These are phyloP conservation scores for Erodium maritimum DNA, from an alignment of 345 rosid genomes.

Conservation along the genomic window DNA sequence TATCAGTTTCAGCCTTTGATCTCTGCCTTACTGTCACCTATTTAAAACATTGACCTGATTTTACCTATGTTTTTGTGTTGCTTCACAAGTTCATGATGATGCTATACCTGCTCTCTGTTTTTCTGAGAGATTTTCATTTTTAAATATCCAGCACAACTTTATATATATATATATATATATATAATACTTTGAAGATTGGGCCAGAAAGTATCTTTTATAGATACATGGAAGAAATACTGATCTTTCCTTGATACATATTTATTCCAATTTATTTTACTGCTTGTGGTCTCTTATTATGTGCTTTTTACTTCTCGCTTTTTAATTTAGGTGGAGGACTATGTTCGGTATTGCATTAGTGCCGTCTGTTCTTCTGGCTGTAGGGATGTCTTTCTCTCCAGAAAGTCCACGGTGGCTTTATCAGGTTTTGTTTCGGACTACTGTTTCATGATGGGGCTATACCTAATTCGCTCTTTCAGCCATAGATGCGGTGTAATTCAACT, in stretches of 20 bases:
- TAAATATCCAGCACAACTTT: too few species aligned
- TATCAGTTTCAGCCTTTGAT: neutral
- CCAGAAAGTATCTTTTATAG: too few species aligned
- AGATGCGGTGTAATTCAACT: neutral
- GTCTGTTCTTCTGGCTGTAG: conserved; percentile 71
- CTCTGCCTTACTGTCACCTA: neutral
- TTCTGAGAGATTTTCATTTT: too few species aligned
- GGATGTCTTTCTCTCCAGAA: conserved; percentile 91
- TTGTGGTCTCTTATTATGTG: neutral
- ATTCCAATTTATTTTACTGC: neutral
- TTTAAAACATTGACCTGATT: too few species aligned
- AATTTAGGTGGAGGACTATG: conserved; percentile 99
- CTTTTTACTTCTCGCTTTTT: conserved; percentile 4
- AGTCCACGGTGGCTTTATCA: conserved; percentile 99
- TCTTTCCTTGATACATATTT: too few species aligned
- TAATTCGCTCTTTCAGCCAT: conserved; percentile 1
- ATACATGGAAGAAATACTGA: too few species aligned
- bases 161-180: too few species aligned
- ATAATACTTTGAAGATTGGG: too few species aligned
- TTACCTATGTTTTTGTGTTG: too few species aligned
- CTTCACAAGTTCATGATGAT: too few species aligned
- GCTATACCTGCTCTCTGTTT: too few species aligned
- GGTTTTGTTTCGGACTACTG: conserved; percentile 29
- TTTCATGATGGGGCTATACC: neutral
- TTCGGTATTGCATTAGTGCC: conserved; percentile 77